A percentile compares a stretch with the other conserved stretches of the same genome.
These are phyloP conservation scores for Mytilinidion resinicola DNA, from an alignment of 495 filamentous ascomycete genomes.

Conservation along the genomic window DNA sequence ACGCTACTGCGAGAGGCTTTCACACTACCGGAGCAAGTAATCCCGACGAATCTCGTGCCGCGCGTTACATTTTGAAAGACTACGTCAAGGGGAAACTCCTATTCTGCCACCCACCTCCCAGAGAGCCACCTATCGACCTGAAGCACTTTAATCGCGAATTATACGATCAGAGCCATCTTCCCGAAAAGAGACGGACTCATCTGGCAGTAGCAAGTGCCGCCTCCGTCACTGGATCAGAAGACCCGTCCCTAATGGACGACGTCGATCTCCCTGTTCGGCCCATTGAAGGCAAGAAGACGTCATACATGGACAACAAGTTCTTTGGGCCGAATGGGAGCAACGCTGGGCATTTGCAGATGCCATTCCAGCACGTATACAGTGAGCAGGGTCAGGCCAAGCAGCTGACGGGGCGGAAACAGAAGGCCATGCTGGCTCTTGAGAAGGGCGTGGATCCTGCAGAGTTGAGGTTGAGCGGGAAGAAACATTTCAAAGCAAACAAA, in stretches of 20 bases:
- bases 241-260: constrained; percentile 38
- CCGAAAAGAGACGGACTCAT: constrained; percentile 60
- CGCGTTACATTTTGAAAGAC: constrained; percentile 88
- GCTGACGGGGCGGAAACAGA: constrained; percentile 76
- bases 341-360: constrained; percentile 64
- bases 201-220: constrained; percentile 35
- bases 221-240: constrained; percentile 28
- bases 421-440: constrained; percentile 77
- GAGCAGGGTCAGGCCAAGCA: constrained; percentile 65
- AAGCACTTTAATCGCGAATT: constrained; percentile 80
- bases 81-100: constrained; percentile 95
- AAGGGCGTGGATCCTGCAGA: constrained; percentile 79
- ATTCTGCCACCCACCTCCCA: constrained; percentile 82
- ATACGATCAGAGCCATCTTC: constrained; percentile 73
- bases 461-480: constrained; percentile 70
- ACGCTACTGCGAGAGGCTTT: constrained; percentile 84
- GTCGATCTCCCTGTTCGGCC: constrained; percentile 31
- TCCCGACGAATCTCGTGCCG: constrained; percentile 89
- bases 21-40: constrained; percentile 78
- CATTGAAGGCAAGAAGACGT: constrained; percentile 59
- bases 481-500: constrained; percentile 83
- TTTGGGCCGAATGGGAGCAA: constrained; percentile 61
- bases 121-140: constrained; percentile 57
- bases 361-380: constrained; percentile 82
- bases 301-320: constrained; percentile 74